A percentile compares a stretch with the other conserved stretches of the same genome.
Evolutionary conservation across 306 rosid genomes (phyloP).

Genomic region (Medicago ruthenica): DNA sequence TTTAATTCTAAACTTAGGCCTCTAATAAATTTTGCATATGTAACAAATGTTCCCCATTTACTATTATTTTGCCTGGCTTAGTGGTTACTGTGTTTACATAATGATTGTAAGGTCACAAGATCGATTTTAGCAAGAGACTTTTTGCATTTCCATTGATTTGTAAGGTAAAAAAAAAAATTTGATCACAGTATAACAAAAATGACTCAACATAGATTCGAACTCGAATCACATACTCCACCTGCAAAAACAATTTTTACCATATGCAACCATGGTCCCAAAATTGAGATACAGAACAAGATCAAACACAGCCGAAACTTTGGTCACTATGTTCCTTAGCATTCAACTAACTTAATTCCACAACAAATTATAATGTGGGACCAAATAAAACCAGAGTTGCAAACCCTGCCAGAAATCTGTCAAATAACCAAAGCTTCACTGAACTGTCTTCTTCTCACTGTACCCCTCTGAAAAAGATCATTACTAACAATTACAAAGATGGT

Average conservation of each 20-base stretch:
- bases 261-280: neutral
- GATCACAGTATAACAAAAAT: too few species aligned
- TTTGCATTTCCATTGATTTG: too few species aligned
- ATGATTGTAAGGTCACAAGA: too few species aligned
- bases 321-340: constrained; percentile 6
- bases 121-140: too few species aligned
- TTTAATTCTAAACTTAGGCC: too few species aligned
- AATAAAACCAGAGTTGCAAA: constrained; percentile 19
- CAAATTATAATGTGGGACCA: constrained; percentile 19
- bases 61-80: too few species aligned
- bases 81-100: too few species aligned
- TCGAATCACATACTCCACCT: too few species aligned
- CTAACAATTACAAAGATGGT: constrained; percentile 11
- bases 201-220: neutral
- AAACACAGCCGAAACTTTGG: neutral
- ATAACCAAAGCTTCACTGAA: constrained; percentile 10
- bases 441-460: constrained; percentile 24
- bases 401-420: constrained; percentile 15
- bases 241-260: neutral
- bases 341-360: neutral
- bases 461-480: constrained; percentile 3
- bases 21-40: too few species aligned
- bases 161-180: too few species aligned
- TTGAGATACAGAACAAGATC: neutral
- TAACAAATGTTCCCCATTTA: too few species aligned